A percentile compares a stretch with the other conserved stretches of the same genome.
Conservation (phyloP, 257 asterid species). For the Henckelia pumila region DNA sequence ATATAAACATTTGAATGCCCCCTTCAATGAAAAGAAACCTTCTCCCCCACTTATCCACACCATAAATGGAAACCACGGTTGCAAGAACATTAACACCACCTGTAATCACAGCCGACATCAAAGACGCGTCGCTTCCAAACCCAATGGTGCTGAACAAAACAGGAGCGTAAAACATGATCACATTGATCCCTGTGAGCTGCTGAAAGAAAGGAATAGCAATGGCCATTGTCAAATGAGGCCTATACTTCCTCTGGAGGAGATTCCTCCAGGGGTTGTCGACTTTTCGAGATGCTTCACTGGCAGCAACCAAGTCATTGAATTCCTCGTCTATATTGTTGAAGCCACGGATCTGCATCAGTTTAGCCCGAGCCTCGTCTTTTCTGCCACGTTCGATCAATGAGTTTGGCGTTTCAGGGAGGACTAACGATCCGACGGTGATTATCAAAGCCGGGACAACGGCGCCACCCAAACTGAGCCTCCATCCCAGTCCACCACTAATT, state of each 20-base stretch:
- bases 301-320: slow-evolving; percentile 60
- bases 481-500: slow-evolving; percentile 53
- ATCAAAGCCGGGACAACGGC: slow-evolving; percentile 80
- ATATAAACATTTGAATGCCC: slow-evolving; percentile 62
- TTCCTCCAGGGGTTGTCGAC: slow-evolving; percentile 77
- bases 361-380: slow-evolving; percentile 43
- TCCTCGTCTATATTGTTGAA: slow-evolving; percentile 56
- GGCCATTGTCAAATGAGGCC: slow-evolving; percentile 85
- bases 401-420: slow-evolving; percentile 88
- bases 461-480: slow-evolving; percentile 84
- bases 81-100: slow-evolving; percentile 57
- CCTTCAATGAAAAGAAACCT: slow-evolving; percentile 68
- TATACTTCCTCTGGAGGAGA: slow-evolving; percentile 50
- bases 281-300: slow-evolving; percentile 59
- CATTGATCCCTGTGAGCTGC: too few relatives aligned
- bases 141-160: slow-evolving; percentile 73
- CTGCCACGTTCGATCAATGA: slow-evolving; percentile 76
- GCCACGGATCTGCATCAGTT: slow-evolving; percentile 56
- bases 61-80: slow-evolving; percentile 51
- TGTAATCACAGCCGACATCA: slow-evolving; percentile 66
- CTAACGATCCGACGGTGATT: slow-evolving; percentile 58
- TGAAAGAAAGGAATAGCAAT: slow-evolving; percentile 67
- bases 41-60: slow-evolving; percentile 77
- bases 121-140: slow-evolving; percentile 50
- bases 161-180: slow-evolving; percentile 79